Percentiles rank a stretch among this genome's conserved stretches.
Conservation (phyloP, 2,329 filamentous ascomycete species). For the Aspergillus ochraceus region DNA sequence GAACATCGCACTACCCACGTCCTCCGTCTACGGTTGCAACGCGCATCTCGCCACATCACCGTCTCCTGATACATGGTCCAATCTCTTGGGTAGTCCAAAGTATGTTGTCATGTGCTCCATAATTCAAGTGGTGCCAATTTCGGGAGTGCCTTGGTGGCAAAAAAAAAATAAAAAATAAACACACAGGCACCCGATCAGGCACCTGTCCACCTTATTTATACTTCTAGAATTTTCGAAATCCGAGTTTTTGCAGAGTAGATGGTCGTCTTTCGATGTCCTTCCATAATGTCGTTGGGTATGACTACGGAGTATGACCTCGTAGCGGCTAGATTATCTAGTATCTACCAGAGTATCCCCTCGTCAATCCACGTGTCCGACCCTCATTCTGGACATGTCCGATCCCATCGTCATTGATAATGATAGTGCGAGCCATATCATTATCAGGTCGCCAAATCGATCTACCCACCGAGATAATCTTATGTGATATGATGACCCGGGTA, state of each 20-base stretch:
- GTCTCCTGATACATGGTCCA: background rate
- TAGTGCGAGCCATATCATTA: background rate
- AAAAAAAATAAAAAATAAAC: background rate
- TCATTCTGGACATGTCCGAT: background rate
- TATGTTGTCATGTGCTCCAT: background rate
- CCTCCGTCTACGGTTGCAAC: background rate
- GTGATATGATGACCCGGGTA: background rate
- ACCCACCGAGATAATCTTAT: background rate
- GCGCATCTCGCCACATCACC: background rate
- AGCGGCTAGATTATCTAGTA: too few species aligned
- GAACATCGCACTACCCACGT: background rate
- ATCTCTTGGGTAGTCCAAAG: too few species aligned
- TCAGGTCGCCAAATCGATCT: background rate
- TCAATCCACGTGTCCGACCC: background rate
- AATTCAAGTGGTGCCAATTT: background rate
- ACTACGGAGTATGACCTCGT: too few species aligned
- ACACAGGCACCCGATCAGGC: background rate
- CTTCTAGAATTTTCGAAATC: too few species aligned
- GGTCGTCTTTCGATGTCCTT: too few species aligned
- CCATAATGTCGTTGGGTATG: too few species aligned
- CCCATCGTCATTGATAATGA: background rate
- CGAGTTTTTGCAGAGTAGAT: too few species aligned
- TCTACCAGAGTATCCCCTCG: background rate
- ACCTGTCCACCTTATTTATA: background rate
- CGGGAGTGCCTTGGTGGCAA: background rate